Percentiles rank a stretch among this genome's conserved stretches.
Conservation (phyloP, 2,329 filamentous ascomycete species). For the Xylariaceae sp. region DNA sequence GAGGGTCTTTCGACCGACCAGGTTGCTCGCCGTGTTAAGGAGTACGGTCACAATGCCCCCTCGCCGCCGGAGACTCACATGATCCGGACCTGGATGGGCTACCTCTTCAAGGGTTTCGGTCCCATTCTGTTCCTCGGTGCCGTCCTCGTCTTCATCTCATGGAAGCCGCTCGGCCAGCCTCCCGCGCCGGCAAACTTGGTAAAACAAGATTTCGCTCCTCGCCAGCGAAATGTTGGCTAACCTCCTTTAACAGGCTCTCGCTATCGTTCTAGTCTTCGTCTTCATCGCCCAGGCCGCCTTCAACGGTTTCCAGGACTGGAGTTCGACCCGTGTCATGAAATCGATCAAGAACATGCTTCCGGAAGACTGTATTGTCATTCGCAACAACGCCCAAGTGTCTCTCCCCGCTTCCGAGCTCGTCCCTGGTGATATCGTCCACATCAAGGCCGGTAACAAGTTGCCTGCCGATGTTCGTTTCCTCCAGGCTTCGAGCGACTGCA, state of each 20-base stretch:
- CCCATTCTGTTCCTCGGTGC: slow-evolving; percentile 62
- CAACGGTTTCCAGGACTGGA: slow-evolving; percentile 70
- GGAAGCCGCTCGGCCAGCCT: slow-evolving; percentile 68
- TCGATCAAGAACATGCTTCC: slow-evolving; percentile 79
- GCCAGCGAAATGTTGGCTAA: slow-evolving; percentile 2
- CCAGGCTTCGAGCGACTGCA: slow-evolving; percentile 62
- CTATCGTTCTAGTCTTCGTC: slow-evolving; percentile 65
- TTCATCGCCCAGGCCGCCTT: slow-evolving; percentile 66
- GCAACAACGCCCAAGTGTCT: slow-evolving; percentile 49
- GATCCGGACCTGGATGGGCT: slow-evolving; percentile 54
- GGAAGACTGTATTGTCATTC: slow-evolving; percentile 60
- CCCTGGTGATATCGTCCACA: slow-evolving; percentile 62
- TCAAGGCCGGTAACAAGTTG: slow-evolving; percentile 68
- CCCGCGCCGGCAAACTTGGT: slow-evolving; percentile 61
- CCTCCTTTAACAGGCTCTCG: slow-evolving; percentile 46
- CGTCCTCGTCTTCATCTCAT: slow-evolving; percentile 70
- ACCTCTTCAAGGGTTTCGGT: slow-evolving; percentile 75
- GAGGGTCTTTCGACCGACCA: slow-evolving; percentile 58
- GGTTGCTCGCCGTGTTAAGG: slow-evolving; percentile 46
- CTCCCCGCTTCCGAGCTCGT: slow-evolving; percentile 58
- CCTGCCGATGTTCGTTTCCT: slow-evolving; percentile 69
- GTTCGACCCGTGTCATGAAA: slow-evolving; percentile 69
- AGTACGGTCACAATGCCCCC: slow-evolving; percentile 63
- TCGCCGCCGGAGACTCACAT: slow-evolving; percentile 59
- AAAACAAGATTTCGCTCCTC: slow-evolving; percentile 3